Evolutionary conservation across 2,329 filamentous ascomycete species (phyloP).

Genomic region (Leptodontidium sp.): DNA sequence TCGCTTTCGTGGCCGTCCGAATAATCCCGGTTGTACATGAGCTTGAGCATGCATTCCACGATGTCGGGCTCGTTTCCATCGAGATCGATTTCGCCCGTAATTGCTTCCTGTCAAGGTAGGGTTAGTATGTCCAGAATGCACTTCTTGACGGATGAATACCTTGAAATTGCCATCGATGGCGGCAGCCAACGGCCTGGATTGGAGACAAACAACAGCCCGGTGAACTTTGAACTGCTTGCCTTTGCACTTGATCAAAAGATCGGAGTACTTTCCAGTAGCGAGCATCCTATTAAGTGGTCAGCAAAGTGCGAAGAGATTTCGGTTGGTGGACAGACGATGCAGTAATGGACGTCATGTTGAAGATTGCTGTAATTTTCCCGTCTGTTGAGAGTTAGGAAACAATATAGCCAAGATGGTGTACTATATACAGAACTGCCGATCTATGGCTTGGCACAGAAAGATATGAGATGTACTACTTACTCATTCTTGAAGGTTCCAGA

Average conservation of each 20-base stretch:
- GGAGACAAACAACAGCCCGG: conserved; percentile 33
- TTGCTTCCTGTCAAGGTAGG: conserved; percentile 22
- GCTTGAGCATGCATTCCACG: conserved; percentile 79
- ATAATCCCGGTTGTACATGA: conserved; percentile 63
- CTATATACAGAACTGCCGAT: neutral
- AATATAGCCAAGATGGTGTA: neutral
- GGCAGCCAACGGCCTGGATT: conserved; percentile 37
- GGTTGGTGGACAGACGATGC: neutral
- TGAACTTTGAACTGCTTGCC: conserved; percentile 32
- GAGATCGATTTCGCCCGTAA: conserved; percentile 60
- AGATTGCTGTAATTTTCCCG: neutral
- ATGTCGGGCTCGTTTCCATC: conserved; percentile 71
- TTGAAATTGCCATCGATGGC: conserved; percentile 32
- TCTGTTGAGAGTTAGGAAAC: neutral
- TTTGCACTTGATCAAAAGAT: conserved; percentile 35
- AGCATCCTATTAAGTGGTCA: conserved; percentile 18
- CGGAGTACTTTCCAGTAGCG: conserved; percentile 32
- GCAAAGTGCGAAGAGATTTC: neutral
- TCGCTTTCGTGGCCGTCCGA: neutral
- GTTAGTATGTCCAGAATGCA: neutral
- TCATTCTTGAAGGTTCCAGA: neutral
- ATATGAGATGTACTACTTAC: neutral
- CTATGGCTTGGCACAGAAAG: neutral
- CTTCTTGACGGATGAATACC: conserved; percentile 19
- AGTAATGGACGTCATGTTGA: conserved; percentile 11